Evolutionary conservation across 1,139 yeast genomes (phyloP), one percentile per base, ranked within the genome.

Genomic region (Scheffersomyces cryptocercus): DNA sequence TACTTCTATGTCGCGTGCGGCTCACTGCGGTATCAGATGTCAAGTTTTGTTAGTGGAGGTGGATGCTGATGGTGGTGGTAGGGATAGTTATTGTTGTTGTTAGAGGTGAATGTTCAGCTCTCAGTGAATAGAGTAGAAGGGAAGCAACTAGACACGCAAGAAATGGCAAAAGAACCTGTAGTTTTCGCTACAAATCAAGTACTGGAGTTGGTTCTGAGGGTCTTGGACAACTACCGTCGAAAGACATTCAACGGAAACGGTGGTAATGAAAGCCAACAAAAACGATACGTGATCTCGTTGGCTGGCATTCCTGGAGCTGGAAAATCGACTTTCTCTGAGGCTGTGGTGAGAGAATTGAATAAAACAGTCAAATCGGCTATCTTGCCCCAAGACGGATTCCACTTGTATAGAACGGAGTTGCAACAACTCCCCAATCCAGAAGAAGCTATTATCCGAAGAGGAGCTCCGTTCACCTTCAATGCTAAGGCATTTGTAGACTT

Each of bases 251-350:
- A 6, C 7, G 26, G 26, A 20, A 20, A 20, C 7, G 26, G 26
- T 3, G 7, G 39, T 41, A 31, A 31, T 15, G 20, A 8, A 8
- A 31, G 12, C 24, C 20, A 10, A n/a, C 20, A 11, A n/a, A n/a
- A 31, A 5, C 35, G 35, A n/a, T 31, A 31, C 26, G 36, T 57
- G 10, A 70, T 88, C 6, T 68, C 85, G 0, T 56, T 88, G 13
- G 84, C 84, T 4, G 96, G 96, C 0, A 75, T 83, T 0, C 96
- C 96, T 1, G 96, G 96, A 3, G 81, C 91, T 1, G 96, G 96
- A 0, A 88, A 88, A 58, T 77, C 90, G 2, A 86, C 95, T 0
- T 60, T 84, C 36, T 83, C 90, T 0, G 58, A 61, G 14, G 49
- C 58, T 10, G 40, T 82, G 2, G 71, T 73, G 31, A 58, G 61